Conservation (phyloP, 2,329 filamentous ascomycete genomes). For the Fusarium sp. region DNA sequence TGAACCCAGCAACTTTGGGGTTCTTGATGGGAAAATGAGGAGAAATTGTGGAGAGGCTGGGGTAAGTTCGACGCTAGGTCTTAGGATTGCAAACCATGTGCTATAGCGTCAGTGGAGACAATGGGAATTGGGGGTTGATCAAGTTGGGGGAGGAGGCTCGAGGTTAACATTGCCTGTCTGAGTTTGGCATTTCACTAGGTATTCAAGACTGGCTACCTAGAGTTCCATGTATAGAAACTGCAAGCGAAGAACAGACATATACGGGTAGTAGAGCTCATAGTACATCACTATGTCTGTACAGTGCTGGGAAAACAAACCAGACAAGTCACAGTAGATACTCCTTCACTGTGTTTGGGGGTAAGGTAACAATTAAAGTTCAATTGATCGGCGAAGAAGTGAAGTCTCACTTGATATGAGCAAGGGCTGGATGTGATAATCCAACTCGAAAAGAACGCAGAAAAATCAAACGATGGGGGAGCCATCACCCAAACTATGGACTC, state of each 20-base stretch:
- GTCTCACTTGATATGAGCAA: neutral
- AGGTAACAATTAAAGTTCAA: neutral
- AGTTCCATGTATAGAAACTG: neutral
- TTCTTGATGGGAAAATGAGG: slow-evolving; percentile 10
- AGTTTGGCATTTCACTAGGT: neutral
- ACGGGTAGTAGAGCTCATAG: neutral
- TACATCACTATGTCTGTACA: neutral
- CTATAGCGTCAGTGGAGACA: slow-evolving; percentile 6
- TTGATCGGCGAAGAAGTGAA: neutral
- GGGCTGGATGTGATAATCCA: neutral
- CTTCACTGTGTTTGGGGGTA: neutral
- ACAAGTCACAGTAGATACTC: neutral
- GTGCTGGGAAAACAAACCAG: neutral
- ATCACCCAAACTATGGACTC: neutral
- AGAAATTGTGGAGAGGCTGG: slow-evolving; percentile 29
- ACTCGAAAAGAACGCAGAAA: neutral
- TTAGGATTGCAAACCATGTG: neutral
- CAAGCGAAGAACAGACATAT: neutral
- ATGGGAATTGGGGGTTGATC: slow-evolving; percentile 9
- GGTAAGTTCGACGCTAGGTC: slow-evolving; percentile 14
- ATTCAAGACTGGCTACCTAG: neutral
- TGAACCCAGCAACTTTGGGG: neutral
- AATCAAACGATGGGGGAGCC: neutral
- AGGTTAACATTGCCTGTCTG: neutral
- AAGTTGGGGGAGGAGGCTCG: slow-evolving; percentile 6